phyloP scores from a whole-genome alignment of 306 rosid genomes.

The Castanospermum australe region DNA sequence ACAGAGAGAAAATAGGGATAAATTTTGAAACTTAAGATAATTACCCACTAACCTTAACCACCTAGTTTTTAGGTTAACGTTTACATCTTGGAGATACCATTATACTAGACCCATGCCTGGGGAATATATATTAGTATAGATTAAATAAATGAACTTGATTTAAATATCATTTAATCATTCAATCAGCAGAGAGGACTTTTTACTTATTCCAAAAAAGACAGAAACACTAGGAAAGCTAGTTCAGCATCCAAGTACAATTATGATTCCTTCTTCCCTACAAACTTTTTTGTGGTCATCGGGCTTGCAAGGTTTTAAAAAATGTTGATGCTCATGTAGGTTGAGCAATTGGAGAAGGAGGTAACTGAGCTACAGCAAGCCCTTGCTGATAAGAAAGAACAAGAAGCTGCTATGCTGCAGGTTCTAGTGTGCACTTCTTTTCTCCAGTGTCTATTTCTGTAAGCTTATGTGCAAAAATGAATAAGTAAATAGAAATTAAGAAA shows the following conservation, averaged over 20 bases:
- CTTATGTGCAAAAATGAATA: slow-evolving; percentile 31
- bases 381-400: slow-evolving; percentile 84
- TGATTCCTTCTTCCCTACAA: slow-evolving; percentile 14
- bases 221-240: slow-evolving; percentile 11
- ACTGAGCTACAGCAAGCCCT: slow-evolving; percentile 58
- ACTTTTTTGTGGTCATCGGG: neutral
- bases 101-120: neutral
- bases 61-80: neutral
- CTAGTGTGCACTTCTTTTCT: slow-evolving; percentile 39
- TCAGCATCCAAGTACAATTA: slow-evolving; percentile 15
- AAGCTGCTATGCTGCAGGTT: slow-evolving; percentile 89
- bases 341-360: slow-evolving; percentile 84
- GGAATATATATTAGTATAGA: neutral
- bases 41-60: neutral
- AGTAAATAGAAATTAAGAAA: slow-evolving; percentile 28
- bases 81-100: neutral
- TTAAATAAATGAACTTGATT: slow-evolving; percentile 2
- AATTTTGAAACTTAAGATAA: neutral
- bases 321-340: slow-evolving; percentile 58
- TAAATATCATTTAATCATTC: slow-evolving; percentile 10
- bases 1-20: neutral
- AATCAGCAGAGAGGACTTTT: neutral
- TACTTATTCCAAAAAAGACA: neutral
- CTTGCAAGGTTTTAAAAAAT: slow-evolving; percentile 22
- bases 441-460: slow-evolving; percentile 41